A percentile compares a stretch with the other conserved stretches of the same genome.
phyloP scores from a whole-genome alignment of 2,329 filamentous ascomycete genomes.

The Fusarium oxysporum region DNA sequence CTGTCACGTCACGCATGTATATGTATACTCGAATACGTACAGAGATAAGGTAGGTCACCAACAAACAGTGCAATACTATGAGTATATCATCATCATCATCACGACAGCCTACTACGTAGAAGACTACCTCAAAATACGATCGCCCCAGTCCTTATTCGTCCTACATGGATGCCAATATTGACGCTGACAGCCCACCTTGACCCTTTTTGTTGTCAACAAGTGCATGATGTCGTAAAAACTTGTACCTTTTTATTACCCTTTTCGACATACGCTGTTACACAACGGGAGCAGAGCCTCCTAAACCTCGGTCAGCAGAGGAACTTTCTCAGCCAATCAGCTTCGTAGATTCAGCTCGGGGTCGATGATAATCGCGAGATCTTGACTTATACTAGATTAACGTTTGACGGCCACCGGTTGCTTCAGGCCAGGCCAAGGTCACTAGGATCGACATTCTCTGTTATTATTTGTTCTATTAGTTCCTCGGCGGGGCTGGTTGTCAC shows the following conservation, averaged over 20 bases:
- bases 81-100: background rate
- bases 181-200: background rate
- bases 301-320: slow-evolving; percentile 31
- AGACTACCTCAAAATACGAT: background rate
- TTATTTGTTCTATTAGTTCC: slow-evolving; percentile 25
- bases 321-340: slow-evolving; percentile 48
- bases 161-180: background rate
- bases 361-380: slow-evolving; percentile 2
- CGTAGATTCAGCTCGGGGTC: background rate
- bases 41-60: background rate
- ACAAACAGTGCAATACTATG: background rate
- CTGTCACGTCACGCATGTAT: background rate
- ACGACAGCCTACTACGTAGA: background rate
- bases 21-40: background rate
- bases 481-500: background rate
- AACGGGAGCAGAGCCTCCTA: slow-evolving; percentile 16
- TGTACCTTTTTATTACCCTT: slow-evolving; percentile 7
- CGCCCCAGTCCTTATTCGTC: background rate
- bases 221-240: background rate
- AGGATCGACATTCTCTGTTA: background rate
- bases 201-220: background rate
- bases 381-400: background rate
- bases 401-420: background rate
- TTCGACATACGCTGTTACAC: background rate
- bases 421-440: background rate